These are phyloP conservation scores for Glycyrrhiza uralensis DNA, from an alignment of 306 rosid genomes.

Conservation along the genomic window DNA sequence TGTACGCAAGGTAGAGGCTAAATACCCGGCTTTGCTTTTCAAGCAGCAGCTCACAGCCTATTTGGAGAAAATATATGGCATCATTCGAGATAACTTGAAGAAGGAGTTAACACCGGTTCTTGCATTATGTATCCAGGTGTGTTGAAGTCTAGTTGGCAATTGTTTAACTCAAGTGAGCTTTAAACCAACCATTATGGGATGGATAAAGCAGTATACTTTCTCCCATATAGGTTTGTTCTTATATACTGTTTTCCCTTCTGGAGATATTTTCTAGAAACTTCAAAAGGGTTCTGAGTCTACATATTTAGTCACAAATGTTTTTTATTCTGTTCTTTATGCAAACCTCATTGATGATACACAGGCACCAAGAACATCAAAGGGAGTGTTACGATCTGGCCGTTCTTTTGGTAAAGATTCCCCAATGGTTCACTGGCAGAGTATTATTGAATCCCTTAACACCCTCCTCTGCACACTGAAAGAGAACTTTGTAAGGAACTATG, in stretches of 20 bases:
- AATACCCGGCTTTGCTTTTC: conserved; percentile 97
- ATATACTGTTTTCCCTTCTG: background rate
- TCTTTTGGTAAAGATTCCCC: conserved; percentile 92
- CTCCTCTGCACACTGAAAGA: conserved; percentile 86
- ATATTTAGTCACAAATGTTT: background rate
- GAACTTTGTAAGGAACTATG: conserved; percentile 72
- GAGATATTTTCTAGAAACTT: conserved; percentile 20
- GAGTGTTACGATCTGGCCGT: conserved; percentile 78
- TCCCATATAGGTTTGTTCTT: background rate
- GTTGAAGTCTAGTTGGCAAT: conserved; percentile 14
- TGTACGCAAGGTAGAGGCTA: conserved; percentile 91
- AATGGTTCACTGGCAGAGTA: conserved; percentile 89
- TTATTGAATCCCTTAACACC: conserved; percentile 81
- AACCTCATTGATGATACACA: conserved; percentile 35
- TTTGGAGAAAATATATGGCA: conserved; percentile 97
- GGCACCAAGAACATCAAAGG: conserved; percentile 94
- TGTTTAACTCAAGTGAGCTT: conserved; percentile 2
- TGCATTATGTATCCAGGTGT: conserved; percentile 89
- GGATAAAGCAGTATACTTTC: background rate
- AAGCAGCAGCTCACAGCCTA: conserved; percentile 99
- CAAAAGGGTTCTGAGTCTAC: conserved; percentile 6
- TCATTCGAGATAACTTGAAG: conserved; percentile 92
- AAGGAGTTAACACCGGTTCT: conserved; percentile 74
- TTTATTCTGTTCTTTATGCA: conserved; percentile 11
- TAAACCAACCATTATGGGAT: background rate